Evolutionary conservation across 2,329 filamentous ascomycete species (phyloP).

Genomic region (Colletotrichum aenigma): DNA sequence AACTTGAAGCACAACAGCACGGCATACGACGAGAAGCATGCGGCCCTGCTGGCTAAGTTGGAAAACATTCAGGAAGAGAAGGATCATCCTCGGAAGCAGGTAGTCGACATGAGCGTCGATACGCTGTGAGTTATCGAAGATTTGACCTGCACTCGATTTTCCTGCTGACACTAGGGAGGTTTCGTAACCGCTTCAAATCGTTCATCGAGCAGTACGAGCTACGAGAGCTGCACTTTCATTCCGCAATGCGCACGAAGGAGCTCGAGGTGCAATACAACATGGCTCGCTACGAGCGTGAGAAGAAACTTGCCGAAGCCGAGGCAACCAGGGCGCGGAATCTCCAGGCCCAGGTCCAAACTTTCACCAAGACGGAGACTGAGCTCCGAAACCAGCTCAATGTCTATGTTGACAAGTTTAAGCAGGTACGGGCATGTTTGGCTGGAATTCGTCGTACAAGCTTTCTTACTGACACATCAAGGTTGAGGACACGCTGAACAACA

Average conservation of each 20-base stretch:
- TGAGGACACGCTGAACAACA: conserved; percentile 97
- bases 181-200: conserved; percentile 88
- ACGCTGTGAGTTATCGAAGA: background rate
- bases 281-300: conserved; percentile 86
- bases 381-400: conserved; percentile 94
- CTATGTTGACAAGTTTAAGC: conserved; percentile 99
- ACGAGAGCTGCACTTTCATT: conserved; percentile 92
- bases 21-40: conserved; percentile 84
- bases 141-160: background rate
- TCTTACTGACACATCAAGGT: conserved; percentile 63
- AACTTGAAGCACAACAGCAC: conserved; percentile 82
- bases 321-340: conserved; percentile 80
- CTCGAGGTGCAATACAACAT: conserved; percentile 93
- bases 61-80: conserved; percentile 89
- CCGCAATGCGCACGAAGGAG: conserved; percentile 90
- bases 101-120: conserved; percentile 85
- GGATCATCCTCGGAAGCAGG: conserved; percentile 79
- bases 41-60: conserved; percentile 79
- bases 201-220: conserved; percentile 97
- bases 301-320: conserved; percentile 86
- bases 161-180: conserved; percentile 59
- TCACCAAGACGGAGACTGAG: conserved; percentile 94
- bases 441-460: background rate
- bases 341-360: conserved; percentile 90
- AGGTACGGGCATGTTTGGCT: conserved; percentile 64